Evolutionary conservation across 2,329 filamentous ascomycete species (phyloP).

Genomic region (Emericellopsis atlantica): DNA sequence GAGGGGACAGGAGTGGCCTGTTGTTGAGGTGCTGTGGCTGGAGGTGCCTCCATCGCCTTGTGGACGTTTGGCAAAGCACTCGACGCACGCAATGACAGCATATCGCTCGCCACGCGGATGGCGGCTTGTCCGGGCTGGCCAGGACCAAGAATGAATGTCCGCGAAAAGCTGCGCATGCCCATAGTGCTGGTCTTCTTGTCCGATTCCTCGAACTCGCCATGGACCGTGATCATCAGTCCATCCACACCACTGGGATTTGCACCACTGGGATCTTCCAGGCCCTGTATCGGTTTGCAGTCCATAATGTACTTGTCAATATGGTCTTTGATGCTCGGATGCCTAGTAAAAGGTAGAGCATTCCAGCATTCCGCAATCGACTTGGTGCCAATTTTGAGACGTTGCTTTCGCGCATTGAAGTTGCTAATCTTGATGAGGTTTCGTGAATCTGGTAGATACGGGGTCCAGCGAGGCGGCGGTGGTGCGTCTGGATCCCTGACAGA

Average conservation of each 20-base stretch:
- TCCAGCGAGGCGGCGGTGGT: slow-evolving; percentile 47
- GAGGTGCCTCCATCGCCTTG: slow-evolving; percentile 8
- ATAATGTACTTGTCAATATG: slow-evolving; percentile 66
- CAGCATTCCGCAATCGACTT: slow-evolving; percentile 56
- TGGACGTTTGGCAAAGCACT: slow-evolving; percentile 32
- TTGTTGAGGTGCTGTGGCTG: slow-evolving; percentile 7
- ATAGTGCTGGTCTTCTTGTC: slow-evolving; percentile 41
- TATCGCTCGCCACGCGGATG: slow-evolving; percentile 69
- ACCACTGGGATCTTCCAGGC: slow-evolving; percentile 56
- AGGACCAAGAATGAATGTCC: slow-evolving; percentile 68
- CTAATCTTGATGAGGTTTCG: slow-evolving; percentile 65
- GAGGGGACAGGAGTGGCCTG: slow-evolving; percentile 8
- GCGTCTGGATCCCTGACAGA: slow-evolving; percentile 34
- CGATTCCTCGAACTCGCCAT: slow-evolving; percentile 73
- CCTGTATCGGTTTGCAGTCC: slow-evolving; percentile 65
- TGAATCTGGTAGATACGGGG: slow-evolving; percentile 62
- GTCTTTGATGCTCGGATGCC: slow-evolving; percentile 57
- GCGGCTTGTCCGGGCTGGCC: slow-evolving; percentile 49
- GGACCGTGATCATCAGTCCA: slow-evolving; percentile 66
- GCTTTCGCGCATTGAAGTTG: slow-evolving; percentile 43
- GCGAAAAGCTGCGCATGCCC: slow-evolving; percentile 66
- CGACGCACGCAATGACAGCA: slow-evolving; percentile 61
- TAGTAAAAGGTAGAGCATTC: slow-evolving; percentile 57
- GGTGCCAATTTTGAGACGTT: slow-evolving; percentile 53
- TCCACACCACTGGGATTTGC: slow-evolving; percentile 56